Evolutionary conservation across 352 stramenopile genomes (phyloP), one percentile per base, ranked within the genome.

Genomic region (Pythium aquatile): DNA sequence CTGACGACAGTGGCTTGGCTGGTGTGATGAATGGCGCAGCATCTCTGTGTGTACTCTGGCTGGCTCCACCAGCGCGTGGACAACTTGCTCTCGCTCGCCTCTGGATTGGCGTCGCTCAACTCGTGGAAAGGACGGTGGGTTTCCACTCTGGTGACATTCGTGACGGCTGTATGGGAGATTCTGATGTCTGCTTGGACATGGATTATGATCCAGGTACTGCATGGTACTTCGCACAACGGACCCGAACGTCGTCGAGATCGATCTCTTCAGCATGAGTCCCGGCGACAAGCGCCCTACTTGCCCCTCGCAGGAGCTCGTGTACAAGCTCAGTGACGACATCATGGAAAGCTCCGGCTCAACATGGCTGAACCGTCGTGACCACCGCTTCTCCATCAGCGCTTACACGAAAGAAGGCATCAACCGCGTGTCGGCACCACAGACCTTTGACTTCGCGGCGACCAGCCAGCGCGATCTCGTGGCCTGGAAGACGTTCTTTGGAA

Each of bases 11-110:
- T 20, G 54, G 7, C 58, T 35, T 42, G 39, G 55, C 40, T 24
- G 20, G 20, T 24, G 20, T 24, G 20, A 24, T 24, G 20, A 1
- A 35, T 58, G 30, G 14, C 46, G 26, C 32, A 94, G 83, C 90
- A 89, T 85, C 69, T 92, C 0, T 92, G 81, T 47, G 63, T 94
- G 9, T 90, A 91, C 75, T 88, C 83, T 13, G 85, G 83, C 0
- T 96, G 87, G 87, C 58, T 96, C 10, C 85, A 93, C 70, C 79
- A 91, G 70, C 81, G 85, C 61, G 69, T 83, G 3, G 87, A 96
- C 63, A 96, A 92, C 52, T 65, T 94, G 52, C 64, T 93, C 32
- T 96, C 87, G 8, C 74, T 90, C 62, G 78, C 83, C 6, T 91
- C 85, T 2, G 83, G 85, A 0, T 66, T 93, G 14, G 79, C 82